Conservation (phyloP, 305 asterid genomes). For the Vinca major region DNA sequence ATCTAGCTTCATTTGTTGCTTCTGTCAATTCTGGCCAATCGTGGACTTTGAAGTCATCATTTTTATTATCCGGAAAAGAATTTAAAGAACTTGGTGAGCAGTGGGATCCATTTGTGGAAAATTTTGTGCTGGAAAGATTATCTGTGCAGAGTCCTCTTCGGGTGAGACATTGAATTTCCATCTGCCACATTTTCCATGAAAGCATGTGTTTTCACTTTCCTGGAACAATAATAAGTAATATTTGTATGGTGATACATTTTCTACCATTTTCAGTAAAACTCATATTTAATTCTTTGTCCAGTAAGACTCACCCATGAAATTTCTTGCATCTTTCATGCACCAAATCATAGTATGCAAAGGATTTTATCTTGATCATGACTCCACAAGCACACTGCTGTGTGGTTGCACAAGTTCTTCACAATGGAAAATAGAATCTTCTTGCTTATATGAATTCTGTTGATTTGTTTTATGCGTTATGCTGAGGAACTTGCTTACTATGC, state of each 20-base stretch:
- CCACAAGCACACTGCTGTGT: not conserved
- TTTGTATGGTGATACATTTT: not conserved
- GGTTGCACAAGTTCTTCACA: not conserved
- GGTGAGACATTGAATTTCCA: constrained; percentile 32
- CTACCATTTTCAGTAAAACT: constrained; percentile 5
- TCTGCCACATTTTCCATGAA: not conserved
- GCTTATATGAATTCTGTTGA: not conserved
- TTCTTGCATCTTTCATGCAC: not conserved
- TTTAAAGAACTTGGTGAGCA: constrained; percentile 33
- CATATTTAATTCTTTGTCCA: not conserved
- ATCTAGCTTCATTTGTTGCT: constrained; percentile 94
- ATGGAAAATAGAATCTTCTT: not conserved
- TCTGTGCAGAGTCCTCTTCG: constrained; percentile 95
- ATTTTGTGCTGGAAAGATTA: constrained; percentile 88
- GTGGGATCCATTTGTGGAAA: constrained; percentile 91
- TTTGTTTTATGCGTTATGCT: not conserved
- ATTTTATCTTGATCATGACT: not conserved
- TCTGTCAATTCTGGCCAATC: constrained; percentile 81
- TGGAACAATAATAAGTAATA: not conserved
- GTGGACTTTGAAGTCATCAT: constrained; percentile 83
- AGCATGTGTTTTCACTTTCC: not conserved
- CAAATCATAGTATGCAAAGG: not conserved
- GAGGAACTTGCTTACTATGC: not conserved
- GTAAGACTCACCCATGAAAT: not conserved
- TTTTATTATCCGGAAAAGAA: constrained; percentile 64